These are phyloP conservation scores for Penicillium verrucosum DNA, from an alignment of 2,329 filamentous ascomycete species.

Conservation along the genomic window DNA sequence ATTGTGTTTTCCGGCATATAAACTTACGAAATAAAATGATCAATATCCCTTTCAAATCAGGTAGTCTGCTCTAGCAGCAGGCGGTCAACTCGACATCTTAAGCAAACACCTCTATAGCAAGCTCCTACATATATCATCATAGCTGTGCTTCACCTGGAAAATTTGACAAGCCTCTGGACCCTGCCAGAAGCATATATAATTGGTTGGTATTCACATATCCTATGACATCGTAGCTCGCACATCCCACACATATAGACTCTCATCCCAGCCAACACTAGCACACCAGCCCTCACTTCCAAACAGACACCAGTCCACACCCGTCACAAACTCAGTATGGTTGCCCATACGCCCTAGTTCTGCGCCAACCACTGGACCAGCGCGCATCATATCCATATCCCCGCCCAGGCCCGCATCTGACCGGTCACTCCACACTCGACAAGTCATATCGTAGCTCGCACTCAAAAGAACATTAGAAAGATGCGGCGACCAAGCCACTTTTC, in stretches of 20 bases:
- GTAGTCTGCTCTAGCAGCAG: not conserved
- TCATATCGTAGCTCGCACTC: slow-evolving; percentile 97
- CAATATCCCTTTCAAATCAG: not conserved
- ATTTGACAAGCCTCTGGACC: not conserved
- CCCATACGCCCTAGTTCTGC: slow-evolving; percentile 83
- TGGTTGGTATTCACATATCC: not conserved
- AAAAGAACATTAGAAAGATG: slow-evolving; percentile 86
- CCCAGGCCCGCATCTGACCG: slow-evolving; percentile 48
- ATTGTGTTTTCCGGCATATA: slow-evolving; percentile 9
- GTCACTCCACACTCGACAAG: slow-evolving; percentile 89
- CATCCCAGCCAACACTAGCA: slow-evolving; percentile 91
- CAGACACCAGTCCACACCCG: slow-evolving; percentile 95
- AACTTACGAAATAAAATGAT: slow-evolving; percentile 25
- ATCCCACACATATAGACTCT: slow-evolving; percentile 88
- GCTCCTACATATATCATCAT: not conserved
- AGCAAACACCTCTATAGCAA: not conserved
- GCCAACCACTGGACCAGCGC: slow-evolving; percentile 51
- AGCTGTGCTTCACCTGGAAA: too few species aligned
- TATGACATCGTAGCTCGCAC: slow-evolving; percentile 62
- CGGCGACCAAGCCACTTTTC: slow-evolving; percentile 84
- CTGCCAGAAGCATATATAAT: slow-evolving; percentile 17
- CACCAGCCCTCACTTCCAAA: slow-evolving; percentile 96
- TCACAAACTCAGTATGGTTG: slow-evolving; percentile 90
- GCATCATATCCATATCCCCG: slow-evolving; percentile 39
- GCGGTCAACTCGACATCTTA: not conserved